Evolutionary conservation across 805 yeast species (phyloP), one percentile per base, ranked within the genome.

Genomic region (Ogataea siamensis): DNA sequence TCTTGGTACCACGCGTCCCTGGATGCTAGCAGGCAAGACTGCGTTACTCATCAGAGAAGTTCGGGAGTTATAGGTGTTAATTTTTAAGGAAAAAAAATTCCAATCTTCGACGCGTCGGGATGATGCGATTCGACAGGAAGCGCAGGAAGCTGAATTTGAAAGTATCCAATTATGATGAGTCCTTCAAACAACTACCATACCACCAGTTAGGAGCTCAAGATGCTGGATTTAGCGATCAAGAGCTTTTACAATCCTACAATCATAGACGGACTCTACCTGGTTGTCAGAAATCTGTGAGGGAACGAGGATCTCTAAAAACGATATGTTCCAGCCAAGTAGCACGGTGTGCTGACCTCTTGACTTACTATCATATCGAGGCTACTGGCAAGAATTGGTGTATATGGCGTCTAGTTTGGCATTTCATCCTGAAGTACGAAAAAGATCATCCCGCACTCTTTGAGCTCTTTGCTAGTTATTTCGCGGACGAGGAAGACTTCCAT

Each of bases 1-100:
- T 42, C 65, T 66, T 25, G 72, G 66, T 13, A 72, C 69, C n/a
- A 58, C 58, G 28, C 60, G 43, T 11, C 45, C 39, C 9, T 53
- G 51, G 19, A 66, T 34, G 5, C 50, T 39, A 13, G 37, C 34
- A 7, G 68, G 64, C 11, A 60, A 23, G 11, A 39, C 29, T 19
- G 50, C 18, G 16, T 16, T 26, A 31, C 34, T 32, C 34, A 34
- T 37, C 34, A 19, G 15, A 11, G 14, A 19, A 36, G 31, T 14
- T 19, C 18, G 7, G 25, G 20, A 29, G 24, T 12, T 26, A 21
- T 16, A 17, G 18, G 29, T 22, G 20, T 15, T 13, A 16, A 15
- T 7, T 23, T 32, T 28, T 29, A 8, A 16, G 14, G 24, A 20
- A 14, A 13, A 28, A 39, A 25, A 25, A 39, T 23, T n/a, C 5